These are phyloP conservation scores for Colletotrichum limetticola DNA, from an alignment of 2,329 filamentous ascomycete species.

Conservation along the genomic window DNA sequence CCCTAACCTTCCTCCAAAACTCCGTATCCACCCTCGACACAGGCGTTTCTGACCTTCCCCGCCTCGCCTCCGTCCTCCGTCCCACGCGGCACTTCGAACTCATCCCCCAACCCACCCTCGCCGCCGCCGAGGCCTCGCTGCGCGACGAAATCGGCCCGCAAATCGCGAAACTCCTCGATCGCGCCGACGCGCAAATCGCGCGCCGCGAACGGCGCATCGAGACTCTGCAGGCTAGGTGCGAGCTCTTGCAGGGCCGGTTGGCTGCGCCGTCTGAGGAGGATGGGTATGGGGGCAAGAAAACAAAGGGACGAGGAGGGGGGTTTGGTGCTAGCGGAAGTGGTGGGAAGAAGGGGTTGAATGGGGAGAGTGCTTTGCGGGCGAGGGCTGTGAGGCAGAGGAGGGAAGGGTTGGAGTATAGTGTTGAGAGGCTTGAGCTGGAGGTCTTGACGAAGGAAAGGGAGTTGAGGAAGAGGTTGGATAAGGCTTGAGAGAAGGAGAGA, in stretches of 20 bases:
- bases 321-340: background rate
- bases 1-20: slow-evolving; percentile 70
- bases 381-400: slow-evolving; percentile 80
- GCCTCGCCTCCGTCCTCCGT: slow-evolving; percentile 62
- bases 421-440: slow-evolving; percentile 87
- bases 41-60: slow-evolving; percentile 68
- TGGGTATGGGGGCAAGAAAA: slow-evolving; percentile 37
- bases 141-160: slow-evolving; percentile 92
- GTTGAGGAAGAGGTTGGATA: slow-evolving; percentile 61
- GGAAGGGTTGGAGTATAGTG: slow-evolving; percentile 86
- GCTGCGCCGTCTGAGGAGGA: slow-evolving; percentile 40
- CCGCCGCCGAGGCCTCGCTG: slow-evolving; percentile 83
- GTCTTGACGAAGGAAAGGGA: slow-evolving; percentile 79
- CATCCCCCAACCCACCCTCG: slow-evolving; percentile 85
- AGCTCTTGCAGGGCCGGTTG: slow-evolving; percentile 81
- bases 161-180: slow-evolving; percentile 79
- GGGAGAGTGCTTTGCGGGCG: slow-evolving; percentile 61
- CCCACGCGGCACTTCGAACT: slow-evolving; percentile 86
- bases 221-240: slow-evolving; percentile 82
- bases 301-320: slow-evolving; percentile 32
- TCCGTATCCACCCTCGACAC: slow-evolving; percentile 67
- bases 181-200: slow-evolving; percentile 85
- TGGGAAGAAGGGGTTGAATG: slow-evolving; percentile 56
- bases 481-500: slow-evolving; percentile 36
- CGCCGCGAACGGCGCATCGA: slow-evolving; percentile 86